Conservation (phyloP, 2,329 filamentous ascomycete genomes). For the Dactylellina drechsleri region DNA sequence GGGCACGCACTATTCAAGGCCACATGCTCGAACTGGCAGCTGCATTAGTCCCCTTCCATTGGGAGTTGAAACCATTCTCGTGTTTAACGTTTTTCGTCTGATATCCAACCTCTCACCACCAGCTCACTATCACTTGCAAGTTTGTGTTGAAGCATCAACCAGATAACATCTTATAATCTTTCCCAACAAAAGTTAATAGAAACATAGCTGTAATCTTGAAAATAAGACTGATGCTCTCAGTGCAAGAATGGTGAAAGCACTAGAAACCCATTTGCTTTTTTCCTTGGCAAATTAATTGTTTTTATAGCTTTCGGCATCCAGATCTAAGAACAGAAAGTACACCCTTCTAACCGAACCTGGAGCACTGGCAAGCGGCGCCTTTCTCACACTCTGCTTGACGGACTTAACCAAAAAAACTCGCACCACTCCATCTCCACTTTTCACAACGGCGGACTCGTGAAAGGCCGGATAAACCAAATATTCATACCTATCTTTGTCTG, state of each 20-base stretch:
- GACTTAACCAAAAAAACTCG: conserved; percentile 43
- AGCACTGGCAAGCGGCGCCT: conserved; percentile 46
- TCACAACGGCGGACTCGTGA: conserved; percentile 19
- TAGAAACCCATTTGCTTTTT: conserved; percentile 33
- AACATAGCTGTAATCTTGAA: no score
- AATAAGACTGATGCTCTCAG: neutral
- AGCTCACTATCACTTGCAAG: neutral
- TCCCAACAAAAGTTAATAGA: no score
- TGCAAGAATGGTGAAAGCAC: conserved; percentile 20
- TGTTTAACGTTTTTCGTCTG: conserved; percentile 36
- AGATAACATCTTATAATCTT: no score
- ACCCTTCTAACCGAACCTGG: conserved; percentile 44
- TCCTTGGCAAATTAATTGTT: conserved; percentile 10
- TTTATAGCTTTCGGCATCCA: conserved; percentile 39
- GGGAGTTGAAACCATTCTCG: conserved; percentile 7
- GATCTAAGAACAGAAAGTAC: conserved; percentile 38
- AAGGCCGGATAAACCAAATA: conserved; percentile 18
- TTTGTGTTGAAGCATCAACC: conserved; percentile 12
- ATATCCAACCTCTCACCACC: conserved; percentile 15
- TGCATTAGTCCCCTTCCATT: conserved; percentile 12
- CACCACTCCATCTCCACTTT: conserved; percentile 41
- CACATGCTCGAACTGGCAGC: conserved; percentile 32
- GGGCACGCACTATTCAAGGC: conserved; percentile 40
- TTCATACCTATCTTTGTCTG: conserved; percentile 10
- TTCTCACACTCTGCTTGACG: conserved; percentile 41